phyloP scores from a whole-genome alignment of 2,329 filamentous ascomycete genomes.

The Sclerotinia subarctica region DNA sequence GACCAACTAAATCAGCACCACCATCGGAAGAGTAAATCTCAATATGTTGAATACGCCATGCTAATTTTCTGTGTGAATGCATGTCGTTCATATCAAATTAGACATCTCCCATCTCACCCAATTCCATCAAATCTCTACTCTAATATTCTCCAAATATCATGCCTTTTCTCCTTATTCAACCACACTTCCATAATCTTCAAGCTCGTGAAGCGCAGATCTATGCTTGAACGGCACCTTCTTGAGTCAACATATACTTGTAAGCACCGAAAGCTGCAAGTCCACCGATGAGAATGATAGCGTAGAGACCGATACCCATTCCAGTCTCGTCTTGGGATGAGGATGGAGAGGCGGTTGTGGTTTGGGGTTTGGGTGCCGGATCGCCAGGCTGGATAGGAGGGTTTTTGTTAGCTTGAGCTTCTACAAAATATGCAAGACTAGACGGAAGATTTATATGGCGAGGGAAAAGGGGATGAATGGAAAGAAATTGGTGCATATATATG shows the following conservation, averaged over 20 bases:
- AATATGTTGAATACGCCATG: conserved; percentile 6
- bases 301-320: conserved; percentile 72
- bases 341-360: conserved; percentile 49
- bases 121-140: background rate
- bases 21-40: background rate
- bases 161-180: background rate
- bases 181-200: background rate
- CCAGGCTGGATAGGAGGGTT: conserved; percentile 53
- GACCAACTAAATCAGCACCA: background rate
- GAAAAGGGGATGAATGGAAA: background rate
- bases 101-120: background rate
- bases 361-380: conserved; percentile 61
- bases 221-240: conserved; percentile 26
- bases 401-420: background rate
- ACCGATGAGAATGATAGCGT: conserved; percentile 75
- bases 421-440: too few relatives aligned
- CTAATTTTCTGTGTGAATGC: background rate
- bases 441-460: background rate
- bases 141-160: background rate
- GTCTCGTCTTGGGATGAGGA: conserved; percentile 43
- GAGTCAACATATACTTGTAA: conserved; percentile 75
- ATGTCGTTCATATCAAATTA: background rate
- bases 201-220: background rate
- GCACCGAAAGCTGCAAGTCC: conserved; percentile 73
- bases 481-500: conserved; percentile 11